Conservation (phyloP, 1,139 yeast species). For the Trichomonascaceae sp. region DNA sequence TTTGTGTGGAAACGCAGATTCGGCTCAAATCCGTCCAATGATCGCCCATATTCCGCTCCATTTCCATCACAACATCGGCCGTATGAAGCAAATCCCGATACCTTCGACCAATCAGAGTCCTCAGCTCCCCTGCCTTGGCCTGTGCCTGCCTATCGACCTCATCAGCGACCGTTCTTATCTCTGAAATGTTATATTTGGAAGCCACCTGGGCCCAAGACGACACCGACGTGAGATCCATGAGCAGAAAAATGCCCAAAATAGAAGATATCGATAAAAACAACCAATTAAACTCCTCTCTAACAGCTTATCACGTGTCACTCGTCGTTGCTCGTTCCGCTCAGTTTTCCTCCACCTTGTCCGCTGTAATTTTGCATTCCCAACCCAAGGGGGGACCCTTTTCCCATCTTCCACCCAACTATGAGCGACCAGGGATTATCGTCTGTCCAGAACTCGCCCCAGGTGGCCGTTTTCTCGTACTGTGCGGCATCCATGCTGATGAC, state of each 20-base stretch:
- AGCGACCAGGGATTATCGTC: conserved; percentile 2
- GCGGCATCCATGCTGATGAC: conserved; percentile 93
- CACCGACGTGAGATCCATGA: conserved; percentile 7
- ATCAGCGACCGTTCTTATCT: conserved; percentile 21
- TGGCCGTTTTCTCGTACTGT: conserved; percentile 84
- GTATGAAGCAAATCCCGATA: conserved; percentile 62
- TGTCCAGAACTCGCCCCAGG: conserved; percentile 63
- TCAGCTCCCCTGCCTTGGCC: conserved; percentile 41
- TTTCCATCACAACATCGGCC: conserved; percentile 58
- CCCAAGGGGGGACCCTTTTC: not conserved
- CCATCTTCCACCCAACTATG: not conserved
- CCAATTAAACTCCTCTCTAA: no score
- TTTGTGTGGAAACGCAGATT: conserved; percentile 1
- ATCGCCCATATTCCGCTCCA: conserved; percentile 34
- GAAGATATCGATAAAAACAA: no score
- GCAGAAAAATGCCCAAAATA: not conserved
- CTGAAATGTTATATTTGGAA: conserved; percentile 21
- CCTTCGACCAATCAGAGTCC: conserved; percentile 55
- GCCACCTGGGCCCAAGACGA: conserved; percentile 27
- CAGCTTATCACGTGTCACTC: no score
- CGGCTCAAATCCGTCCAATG: conserved; percentile 5
- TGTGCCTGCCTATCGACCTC: conserved; percentile 21
- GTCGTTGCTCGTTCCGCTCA: not conserved
- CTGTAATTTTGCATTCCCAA: not conserved
- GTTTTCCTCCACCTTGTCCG: not conserved